These are phyloP conservation scores for Neurospora sp. DNA, from an alignment of 495 filamentous ascomycete genomes.

Conservation along the genomic window DNA sequence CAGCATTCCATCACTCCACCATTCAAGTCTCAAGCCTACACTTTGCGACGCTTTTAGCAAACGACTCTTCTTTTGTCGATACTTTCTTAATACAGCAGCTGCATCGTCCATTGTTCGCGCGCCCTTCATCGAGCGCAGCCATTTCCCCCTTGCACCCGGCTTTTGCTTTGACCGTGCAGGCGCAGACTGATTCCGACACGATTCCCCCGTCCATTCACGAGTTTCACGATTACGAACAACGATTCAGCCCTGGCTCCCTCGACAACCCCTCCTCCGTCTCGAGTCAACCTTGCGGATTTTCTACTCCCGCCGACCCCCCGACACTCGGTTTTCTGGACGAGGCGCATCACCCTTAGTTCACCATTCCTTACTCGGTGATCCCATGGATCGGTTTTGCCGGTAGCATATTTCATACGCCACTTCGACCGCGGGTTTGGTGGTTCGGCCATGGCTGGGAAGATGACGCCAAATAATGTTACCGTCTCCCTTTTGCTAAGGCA, in stretches of 20 bases:
- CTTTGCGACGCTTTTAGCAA: slow-evolving; percentile 8
- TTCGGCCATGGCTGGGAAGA: slow-evolving; percentile 25
- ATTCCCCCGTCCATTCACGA: neutral
- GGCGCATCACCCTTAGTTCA: neutral
- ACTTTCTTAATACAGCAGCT: slow-evolving; percentile 23
- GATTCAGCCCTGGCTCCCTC: neutral
- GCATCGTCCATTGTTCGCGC: slow-evolving; percentile 22
- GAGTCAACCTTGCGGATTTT: neutral
- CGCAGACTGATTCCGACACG: neutral
- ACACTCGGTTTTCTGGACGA: neutral
- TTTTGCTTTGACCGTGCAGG: neutral
- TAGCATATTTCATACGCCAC: slow-evolving; percentile 14
- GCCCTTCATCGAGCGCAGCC: neutral
- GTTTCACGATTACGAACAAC: neutral
- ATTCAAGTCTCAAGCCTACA: neutral
- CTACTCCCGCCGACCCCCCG: neutral
- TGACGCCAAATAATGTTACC: slow-evolving; percentile 60
- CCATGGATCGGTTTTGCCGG: slow-evolving; percentile 20
- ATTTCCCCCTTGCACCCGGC: slow-evolving; percentile 5
- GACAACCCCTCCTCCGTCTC: neutral
- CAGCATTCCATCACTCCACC: neutral
- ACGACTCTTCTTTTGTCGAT: slow-evolving; percentile 5
- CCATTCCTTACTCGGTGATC: slow-evolving; percentile 3
- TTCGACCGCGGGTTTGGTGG: slow-evolving; percentile 12
- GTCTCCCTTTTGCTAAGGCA: slow-evolving; percentile 70